Conservation (phyloP, 768 basidiomycete species). For the Suillus luteus region DNA sequence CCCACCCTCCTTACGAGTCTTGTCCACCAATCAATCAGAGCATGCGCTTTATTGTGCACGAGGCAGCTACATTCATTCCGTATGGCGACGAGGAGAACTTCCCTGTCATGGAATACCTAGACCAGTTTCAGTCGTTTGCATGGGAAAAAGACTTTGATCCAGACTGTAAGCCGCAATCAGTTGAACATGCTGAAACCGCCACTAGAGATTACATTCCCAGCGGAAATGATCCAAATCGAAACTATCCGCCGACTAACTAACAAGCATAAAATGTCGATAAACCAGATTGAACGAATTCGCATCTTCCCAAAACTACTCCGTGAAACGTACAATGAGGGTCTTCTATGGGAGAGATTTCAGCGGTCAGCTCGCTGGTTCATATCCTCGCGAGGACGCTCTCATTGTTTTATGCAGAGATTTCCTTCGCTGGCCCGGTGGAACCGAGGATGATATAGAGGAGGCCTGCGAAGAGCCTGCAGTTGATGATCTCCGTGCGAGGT, state of each 20-base stretch:
- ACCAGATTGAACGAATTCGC: conserved; percentile 38
- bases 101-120: conserved; percentile 30
- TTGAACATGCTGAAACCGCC: neutral
- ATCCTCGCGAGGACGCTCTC: neutral
- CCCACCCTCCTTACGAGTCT: conserved; percentile 43
- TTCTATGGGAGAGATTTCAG: conserved; percentile 46
- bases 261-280: conserved; percentile 28
- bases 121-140: conserved; percentile 25
- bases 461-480: conserved; percentile 19
- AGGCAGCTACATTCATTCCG: conserved; percentile 38
- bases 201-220: conserved; percentile 29
- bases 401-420: conserved; percentile 35
- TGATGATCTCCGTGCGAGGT: conserved; percentile 33
- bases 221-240: conserved; percentile 51
- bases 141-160: conserved; percentile 49
- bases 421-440: conserved; percentile 39
- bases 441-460: conserved; percentile 8
- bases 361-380: conserved; percentile 32
- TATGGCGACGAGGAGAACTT: conserved; percentile 51
- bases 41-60: conserved; percentile 15
- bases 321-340: conserved; percentile 31
- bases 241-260: conserved; percentile 39
- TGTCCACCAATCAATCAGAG: conserved; percentile 47
- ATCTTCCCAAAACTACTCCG: conserved; percentile 31
- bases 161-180: conserved; percentile 42